A percentile compares a stretch with the other conserved stretches of the same genome.
phyloP scores from a whole-genome alignment of 116 monocot genomes.

The Trichopus zeylanicus region DNA sequence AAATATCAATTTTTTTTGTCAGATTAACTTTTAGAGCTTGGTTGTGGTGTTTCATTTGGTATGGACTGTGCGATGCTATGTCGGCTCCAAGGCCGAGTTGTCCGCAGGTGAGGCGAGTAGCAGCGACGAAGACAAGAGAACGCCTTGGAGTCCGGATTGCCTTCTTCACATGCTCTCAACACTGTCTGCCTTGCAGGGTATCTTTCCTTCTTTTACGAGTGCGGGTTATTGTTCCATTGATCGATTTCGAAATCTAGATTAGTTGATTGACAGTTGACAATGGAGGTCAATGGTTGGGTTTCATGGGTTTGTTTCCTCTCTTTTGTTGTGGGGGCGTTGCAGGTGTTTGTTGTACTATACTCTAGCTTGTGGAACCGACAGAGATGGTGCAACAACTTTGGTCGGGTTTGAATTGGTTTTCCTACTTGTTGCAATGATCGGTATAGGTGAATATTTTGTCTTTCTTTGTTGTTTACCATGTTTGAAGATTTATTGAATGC shows the following conservation, averaged over 20 bases:
- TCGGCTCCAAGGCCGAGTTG: conserved; percentile 83
- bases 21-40: too few species aligned
- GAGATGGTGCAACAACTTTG: conserved; percentile 13
- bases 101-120: conserved; percentile 83
- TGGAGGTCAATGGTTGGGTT: neutral
- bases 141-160: conserved; percentile 91
- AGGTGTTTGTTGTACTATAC: conserved; percentile 74
- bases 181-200: conserved; percentile 94
- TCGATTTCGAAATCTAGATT: neutral
- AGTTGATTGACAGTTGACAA: neutral
- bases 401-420: conserved; percentile 30
- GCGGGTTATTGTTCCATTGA: too few species aligned
- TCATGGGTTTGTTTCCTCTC: neutral
- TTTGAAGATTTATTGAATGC: too few species aligned
- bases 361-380: conserved; percentile 24
- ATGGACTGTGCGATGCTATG: conserved; percentile 43
- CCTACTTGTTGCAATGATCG: conserved; percentile 44
- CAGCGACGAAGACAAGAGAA: conserved; percentile 65
- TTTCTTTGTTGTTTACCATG: too few species aligned
- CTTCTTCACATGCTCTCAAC: conserved; percentile 93
- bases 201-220: too few species aligned
- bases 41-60: neutral
- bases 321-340: conserved; percentile 18
- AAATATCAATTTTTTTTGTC: conserved; percentile 18
- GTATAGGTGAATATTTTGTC: conserved; percentile 40